Conservation (phyloP, 2,329 filamentous ascomycete genomes). For the Phyllosticta citrichinensis region DNA sequence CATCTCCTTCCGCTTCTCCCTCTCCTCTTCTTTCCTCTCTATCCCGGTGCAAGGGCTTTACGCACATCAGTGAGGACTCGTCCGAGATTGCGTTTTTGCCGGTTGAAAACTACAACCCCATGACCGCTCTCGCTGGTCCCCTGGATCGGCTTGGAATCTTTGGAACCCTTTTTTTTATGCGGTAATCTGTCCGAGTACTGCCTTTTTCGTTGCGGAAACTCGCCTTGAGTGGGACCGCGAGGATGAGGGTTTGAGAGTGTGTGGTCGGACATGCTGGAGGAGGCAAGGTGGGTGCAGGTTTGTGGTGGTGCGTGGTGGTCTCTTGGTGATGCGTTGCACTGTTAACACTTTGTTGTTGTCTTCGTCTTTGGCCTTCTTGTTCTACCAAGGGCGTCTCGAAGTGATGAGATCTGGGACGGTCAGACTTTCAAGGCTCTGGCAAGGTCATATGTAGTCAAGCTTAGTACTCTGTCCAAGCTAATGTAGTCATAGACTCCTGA, state of each 20-base stretch:
- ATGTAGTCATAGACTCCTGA: too few species aligned
- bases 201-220: not conserved
- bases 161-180: conserved; percentile 41
- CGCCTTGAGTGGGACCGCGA: not conserved
- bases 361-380: too few species aligned
- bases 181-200: not conserved
- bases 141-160: conserved; percentile 69
- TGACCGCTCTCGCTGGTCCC: conserved; percentile 63
- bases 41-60: conserved; percentile 69
- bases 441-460: too few species aligned
- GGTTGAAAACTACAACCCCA: conserved; percentile 69
- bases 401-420: too few species aligned
- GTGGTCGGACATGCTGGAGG: too few species aligned
- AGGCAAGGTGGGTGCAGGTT: too few species aligned
- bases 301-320: too few species aligned
- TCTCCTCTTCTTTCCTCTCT: conserved; percentile 17
- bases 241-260: not conserved
- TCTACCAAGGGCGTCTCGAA: too few species aligned
- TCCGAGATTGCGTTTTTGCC: conserved; percentile 84
- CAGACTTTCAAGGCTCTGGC: too few species aligned
- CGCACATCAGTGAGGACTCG: conserved; percentile 77
- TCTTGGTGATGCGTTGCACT: too few species aligned
- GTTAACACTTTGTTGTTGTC: too few species aligned
- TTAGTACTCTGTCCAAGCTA: too few species aligned
- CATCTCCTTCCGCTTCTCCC: conserved; percentile 16